Conservation (phyloP, 1,284 basidiomycete species). For the Afroboletus lepidellus region DNA sequence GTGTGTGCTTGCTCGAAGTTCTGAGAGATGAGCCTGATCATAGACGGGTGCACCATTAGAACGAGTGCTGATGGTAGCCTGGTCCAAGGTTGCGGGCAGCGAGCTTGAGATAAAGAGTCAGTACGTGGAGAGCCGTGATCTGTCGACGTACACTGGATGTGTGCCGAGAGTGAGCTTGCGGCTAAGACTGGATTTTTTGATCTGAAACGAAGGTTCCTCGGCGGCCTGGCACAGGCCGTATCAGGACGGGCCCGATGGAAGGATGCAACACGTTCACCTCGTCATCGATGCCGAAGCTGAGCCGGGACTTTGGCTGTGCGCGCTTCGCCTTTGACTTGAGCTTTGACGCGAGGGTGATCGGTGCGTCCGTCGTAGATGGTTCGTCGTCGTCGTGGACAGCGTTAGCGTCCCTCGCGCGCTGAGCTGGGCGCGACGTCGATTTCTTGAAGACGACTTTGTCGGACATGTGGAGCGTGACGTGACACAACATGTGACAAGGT, state of each 20-base stretch:
- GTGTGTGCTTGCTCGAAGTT: conserved; percentile 82
- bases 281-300: conserved; percentile 84
- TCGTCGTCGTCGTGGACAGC: conserved; percentile 32
- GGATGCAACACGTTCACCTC: conserved; percentile 50
- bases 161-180: conserved; percentile 58
- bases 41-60: conserved; percentile 58
- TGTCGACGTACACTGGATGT: conserved; percentile 45
- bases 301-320: conserved; percentile 57
- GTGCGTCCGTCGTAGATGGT: conserved; percentile 41
- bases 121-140: conserved; percentile 2
- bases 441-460: conserved; percentile 52
- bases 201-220: conserved; percentile 62
- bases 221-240: conserved; percentile 43
- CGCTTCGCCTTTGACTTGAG: conserved; percentile 68
- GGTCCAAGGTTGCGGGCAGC: conserved; percentile 46
- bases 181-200: conserved; percentile 77
- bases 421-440: conserved; percentile 51
- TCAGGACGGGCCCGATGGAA: conserved; percentile 22
- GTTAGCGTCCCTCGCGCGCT: conserved; percentile 48
- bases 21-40: conserved; percentile 73
- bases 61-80: conserved; percentile 49
- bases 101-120: conserved; percentile 23
- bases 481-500: conserved; percentile 33
- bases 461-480: conserved; percentile 28
- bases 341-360: conserved; percentile 58